Percentiles rank a stretch among this genome's conserved stretches.
These are phyloP conservation scores for Cercospora citrullina DNA, from an alignment of 2,329 filamentous ascomycete genomes.

Conservation along the genomic window DNA sequence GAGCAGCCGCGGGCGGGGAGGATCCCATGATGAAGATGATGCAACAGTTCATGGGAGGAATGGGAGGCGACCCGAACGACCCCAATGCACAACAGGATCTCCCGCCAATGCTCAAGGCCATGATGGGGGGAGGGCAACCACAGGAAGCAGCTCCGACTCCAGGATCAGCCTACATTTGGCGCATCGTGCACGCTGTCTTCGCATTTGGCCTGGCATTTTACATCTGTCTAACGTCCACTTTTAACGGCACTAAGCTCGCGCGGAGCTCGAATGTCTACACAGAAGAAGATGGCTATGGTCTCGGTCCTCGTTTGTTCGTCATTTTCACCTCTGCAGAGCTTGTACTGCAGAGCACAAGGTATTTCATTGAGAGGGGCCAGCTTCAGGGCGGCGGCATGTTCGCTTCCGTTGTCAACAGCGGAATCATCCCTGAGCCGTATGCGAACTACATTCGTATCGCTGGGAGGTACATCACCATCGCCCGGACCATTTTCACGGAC, in stretches of 20 bases:
- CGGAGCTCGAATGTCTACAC: slow-evolving; percentile 48
- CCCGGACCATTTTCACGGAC: slow-evolving; percentile 69
- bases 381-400: slow-evolving; percentile 62
- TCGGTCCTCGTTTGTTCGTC: slow-evolving; percentile 66
- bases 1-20: slow-evolving; percentile 38
- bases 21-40: slow-evolving; percentile 75
- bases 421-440: slow-evolving; percentile 65
- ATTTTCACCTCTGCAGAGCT: slow-evolving; percentile 78
- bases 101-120: slow-evolving; percentile 47
- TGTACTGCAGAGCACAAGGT: slow-evolving; percentile 68
- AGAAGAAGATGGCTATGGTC: slow-evolving; percentile 42
- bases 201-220: slow-evolving; percentile 70
- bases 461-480: slow-evolving; percentile 69
- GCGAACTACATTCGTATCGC: slow-evolving; percentile 62
- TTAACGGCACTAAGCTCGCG: slow-evolving; percentile 64
- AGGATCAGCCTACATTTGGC: slow-evolving; percentile 62
- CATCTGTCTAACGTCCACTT: slow-evolving; percentile 66
- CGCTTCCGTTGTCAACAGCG: slow-evolving; percentile 58
- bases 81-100: slow-evolving; percentile 46
- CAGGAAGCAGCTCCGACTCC: slow-evolving; percentile 38
- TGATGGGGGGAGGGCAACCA: slow-evolving; percentile 44
- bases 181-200: slow-evolving; percentile 70
- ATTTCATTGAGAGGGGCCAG: slow-evolving; percentile 65
- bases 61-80: slow-evolving; percentile 40
- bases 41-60: slow-evolving; percentile 55